phyloP scores from a whole-genome alignment of 2,329 filamentous ascomycete species.

The Colletotrichum cereale region DNA sequence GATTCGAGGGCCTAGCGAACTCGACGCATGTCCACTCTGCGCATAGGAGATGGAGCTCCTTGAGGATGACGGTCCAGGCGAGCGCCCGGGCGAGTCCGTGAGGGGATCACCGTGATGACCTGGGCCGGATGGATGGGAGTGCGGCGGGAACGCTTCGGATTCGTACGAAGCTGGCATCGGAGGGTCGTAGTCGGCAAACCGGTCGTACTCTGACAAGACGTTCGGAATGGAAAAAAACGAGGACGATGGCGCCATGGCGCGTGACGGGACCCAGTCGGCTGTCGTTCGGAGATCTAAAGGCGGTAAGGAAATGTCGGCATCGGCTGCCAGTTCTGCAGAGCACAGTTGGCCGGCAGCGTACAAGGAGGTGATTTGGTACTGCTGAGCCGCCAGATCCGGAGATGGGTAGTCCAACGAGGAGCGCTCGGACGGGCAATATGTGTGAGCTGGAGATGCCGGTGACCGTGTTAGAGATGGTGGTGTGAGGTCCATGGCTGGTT shows the following conservation, averaged over 20 bases:
- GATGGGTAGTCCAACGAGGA: slow-evolving; percentile 61
- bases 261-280: slow-evolving; percentile 57
- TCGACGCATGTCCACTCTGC: background rate
- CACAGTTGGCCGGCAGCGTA: slow-evolving; percentile 55
- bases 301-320: slow-evolving; percentile 53
- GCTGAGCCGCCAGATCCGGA: slow-evolving; percentile 57
- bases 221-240: slow-evolving; percentile 58
- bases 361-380: slow-evolving; percentile 58
- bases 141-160: slow-evolving; percentile 60
- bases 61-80: slow-evolving; percentile 23
- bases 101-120: slow-evolving; percentile 41
- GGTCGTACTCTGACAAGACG: slow-evolving; percentile 64
- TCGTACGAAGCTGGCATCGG: slow-evolving; percentile 57
- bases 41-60: slow-evolving; percentile 23
- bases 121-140: slow-evolving; percentile 45
- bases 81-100: slow-evolving; percentile 19
- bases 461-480: slow-evolving; percentile 61
- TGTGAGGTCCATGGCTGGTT: slow-evolving; percentile 61
- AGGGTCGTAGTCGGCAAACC: slow-evolving; percentile 62
- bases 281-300: slow-evolving; percentile 57
- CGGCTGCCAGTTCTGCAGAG: slow-evolving; percentile 53
- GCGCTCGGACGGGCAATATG: slow-evolving; percentile 57
- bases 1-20: slow-evolving; percentile 50
- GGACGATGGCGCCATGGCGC: slow-evolving; percentile 55
- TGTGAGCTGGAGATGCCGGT: slow-evolving; percentile 58